Evolutionary conservation across 208 protist genomes (phyloP).

Genomic region (Spironucleus salmonicida): DNA sequence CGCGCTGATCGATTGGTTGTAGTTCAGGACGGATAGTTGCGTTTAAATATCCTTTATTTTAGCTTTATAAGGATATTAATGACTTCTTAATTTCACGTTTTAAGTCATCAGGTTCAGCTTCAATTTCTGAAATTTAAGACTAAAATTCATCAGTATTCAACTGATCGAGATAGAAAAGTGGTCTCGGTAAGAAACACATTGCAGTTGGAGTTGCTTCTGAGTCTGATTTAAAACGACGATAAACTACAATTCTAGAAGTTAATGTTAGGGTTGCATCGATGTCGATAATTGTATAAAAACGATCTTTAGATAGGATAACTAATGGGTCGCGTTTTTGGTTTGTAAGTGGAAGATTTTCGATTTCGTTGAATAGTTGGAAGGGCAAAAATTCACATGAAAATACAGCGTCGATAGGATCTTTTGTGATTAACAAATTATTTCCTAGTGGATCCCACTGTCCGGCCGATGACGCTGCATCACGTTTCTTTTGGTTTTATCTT

Average conservation of each 20-base stretch:
- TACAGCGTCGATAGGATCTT: neutral
- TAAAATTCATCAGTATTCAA: neutral
- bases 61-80: neutral
- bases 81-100: constrained; percentile 3
- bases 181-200: constrained; percentile 18
- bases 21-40: constrained; percentile 8
- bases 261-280: neutral
- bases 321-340: neutral
- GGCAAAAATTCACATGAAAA: constrained; percentile 12
- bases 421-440: neutral
- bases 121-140: neutral
- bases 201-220: constrained; percentile 12
- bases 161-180: neutral
- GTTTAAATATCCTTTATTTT: neutral
- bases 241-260: neutral
- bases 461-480: neutral
- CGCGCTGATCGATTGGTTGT: constrained; percentile 23
- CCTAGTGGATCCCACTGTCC: constrained; percentile 16
- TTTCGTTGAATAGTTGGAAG: neutral
- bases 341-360: neutral
- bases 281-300: constrained; percentile 22
- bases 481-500: constrained; percentile 3
- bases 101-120: neutral
- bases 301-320: constrained; percentile 13
- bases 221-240: neutral